Evolutionary conservation across 1,284 basidiomycete species (phyloP), one percentile per base, ranked within the genome.

Genomic region (Anthracocystis walkeri): DNA sequence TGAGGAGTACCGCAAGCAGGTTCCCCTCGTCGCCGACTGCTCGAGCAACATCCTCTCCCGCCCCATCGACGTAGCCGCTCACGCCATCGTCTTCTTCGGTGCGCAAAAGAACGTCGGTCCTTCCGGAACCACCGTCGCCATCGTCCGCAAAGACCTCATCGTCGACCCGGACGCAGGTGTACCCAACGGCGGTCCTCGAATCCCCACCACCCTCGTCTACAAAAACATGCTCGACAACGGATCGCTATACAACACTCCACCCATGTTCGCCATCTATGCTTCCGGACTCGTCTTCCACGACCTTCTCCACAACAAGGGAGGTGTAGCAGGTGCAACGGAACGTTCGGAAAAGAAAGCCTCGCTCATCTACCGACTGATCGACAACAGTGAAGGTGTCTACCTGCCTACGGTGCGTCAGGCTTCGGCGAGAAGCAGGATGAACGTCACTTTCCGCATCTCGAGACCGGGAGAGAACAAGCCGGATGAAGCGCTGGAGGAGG

Each of bases 81-180:
- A 84, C 60, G 94, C 93, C 4, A 88, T 99, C 82, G 92, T 99
- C 82, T 99, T 93, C 85, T 97, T 96, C 12, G 97, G 97, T 44
- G 97, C 93, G n/a, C 97, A 99, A 87, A 99, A 99, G 89, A 99
- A 99, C 86, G 89, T 99, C 55, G 97, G 96, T 5, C 97, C 97
- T 1, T 91, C 95, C 0, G 97, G 97, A 3, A 88, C 97, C 25
- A 96, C 95, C 5, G 90, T 99, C 82, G 88, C 96, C 72, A 96
- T 99, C 85, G 93, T 97, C 20, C 90, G 93, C 35, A 90, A 95
- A 75, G 94, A 97, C 86, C 91, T 97, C 83, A 72, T 85, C 33
- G 77, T 81, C 31, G 81, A 85, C 56, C 81, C 83, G 0, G 83
- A 84, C 52, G 60, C 58, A 27, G 67, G 78, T 3, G 73, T 78